A percentile compares a stretch with the other conserved stretches of the same genome.
phyloP scores from a whole-genome alignment of 1,284 basidiomycete genomes.

The Tetrapyrgos nigripes region DNA sequence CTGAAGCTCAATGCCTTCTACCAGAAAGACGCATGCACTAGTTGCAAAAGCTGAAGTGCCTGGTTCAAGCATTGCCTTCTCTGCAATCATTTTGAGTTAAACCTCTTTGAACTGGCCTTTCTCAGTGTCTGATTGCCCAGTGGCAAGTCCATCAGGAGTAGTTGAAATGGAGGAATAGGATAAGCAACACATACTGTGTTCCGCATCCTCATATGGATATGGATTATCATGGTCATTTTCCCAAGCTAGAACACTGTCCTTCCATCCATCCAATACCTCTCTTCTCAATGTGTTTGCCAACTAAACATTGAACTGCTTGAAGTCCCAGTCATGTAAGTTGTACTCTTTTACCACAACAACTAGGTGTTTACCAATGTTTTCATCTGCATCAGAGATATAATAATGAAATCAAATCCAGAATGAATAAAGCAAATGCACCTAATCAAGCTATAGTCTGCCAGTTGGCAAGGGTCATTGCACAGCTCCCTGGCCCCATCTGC shows the following conservation, averaged over 20 bases:
- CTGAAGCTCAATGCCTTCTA: neutral
- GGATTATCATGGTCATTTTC: constrained; percentile 10
- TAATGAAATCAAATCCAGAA: neutral
- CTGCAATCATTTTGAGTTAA: neutral
- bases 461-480: constrained; percentile 12
- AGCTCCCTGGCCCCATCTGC: constrained; percentile 17
- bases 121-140: neutral
- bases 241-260: constrained; percentile 15
- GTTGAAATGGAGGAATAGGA: neutral
- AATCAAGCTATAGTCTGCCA: constrained; percentile 10
- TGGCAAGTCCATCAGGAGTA: no score
- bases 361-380: neutral
- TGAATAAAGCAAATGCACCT: neutral
- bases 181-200: constrained; percentile 7
- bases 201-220: constrained; percentile 18
- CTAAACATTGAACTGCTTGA: neutral
- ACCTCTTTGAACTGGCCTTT: neutral
- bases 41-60: neutral
- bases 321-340: neutral
- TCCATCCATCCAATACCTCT: constrained; percentile 12
- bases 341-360: neutral
- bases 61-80: neutral
- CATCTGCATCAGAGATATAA: no score
- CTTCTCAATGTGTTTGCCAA: neutral
- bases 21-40: neutral